phyloP scores from a whole-genome alignment of 2,329 filamentous ascomycete species.

The Cercospora sp. region DNA sequence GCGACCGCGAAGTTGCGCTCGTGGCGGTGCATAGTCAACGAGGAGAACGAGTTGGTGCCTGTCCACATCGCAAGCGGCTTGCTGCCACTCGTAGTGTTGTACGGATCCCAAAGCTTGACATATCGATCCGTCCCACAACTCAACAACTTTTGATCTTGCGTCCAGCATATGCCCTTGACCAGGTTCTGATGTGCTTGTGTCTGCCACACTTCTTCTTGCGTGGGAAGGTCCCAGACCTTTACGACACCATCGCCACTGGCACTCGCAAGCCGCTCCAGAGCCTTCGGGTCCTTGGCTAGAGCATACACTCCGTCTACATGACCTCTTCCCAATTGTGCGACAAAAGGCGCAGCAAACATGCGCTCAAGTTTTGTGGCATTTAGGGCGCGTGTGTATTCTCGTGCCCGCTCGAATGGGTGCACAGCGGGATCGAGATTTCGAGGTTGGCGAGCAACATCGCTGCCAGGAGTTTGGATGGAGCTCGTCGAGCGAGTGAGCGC shows the following conservation, averaged over 20 bases:
- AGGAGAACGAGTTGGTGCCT: conserved; percentile 78
- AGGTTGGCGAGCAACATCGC: conserved; percentile 63
- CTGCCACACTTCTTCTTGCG: conserved; percentile 72
- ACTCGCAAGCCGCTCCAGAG: conserved; percentile 61
- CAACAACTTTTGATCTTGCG: conserved; percentile 76
- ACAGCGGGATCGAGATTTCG: conserved; percentile 78
- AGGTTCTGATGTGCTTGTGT: conserved; percentile 87
- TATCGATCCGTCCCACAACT: conserved; percentile 84
- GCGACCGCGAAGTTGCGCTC: conserved; percentile 75
- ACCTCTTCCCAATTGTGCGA: conserved; percentile 82
- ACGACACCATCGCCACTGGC: conserved; percentile 89
- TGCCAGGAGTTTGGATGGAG: conserved; percentile 66
- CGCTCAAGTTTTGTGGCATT: conserved; percentile 91
- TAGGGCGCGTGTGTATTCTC: conserved; percentile 76
- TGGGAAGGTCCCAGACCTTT: conserved; percentile 85
- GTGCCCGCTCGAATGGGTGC: conserved; percentile 86
- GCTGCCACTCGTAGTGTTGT: conserved; percentile 66
- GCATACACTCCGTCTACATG: conserved; percentile 78
- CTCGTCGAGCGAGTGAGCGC: conserved; percentile 66
- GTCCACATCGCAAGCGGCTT: conserved; percentile 83
- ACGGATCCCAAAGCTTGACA: conserved; percentile 89
- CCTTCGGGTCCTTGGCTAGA: conserved; percentile 51
- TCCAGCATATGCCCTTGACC: conserved; percentile 90
- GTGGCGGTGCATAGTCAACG: conserved; percentile 77
- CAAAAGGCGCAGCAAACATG: conserved; percentile 83